Evolutionary conservation across 805 yeast species (phyloP), one percentile per base, ranked within the genome.

Genomic region (Ogataea nitratoaversa): DNA sequence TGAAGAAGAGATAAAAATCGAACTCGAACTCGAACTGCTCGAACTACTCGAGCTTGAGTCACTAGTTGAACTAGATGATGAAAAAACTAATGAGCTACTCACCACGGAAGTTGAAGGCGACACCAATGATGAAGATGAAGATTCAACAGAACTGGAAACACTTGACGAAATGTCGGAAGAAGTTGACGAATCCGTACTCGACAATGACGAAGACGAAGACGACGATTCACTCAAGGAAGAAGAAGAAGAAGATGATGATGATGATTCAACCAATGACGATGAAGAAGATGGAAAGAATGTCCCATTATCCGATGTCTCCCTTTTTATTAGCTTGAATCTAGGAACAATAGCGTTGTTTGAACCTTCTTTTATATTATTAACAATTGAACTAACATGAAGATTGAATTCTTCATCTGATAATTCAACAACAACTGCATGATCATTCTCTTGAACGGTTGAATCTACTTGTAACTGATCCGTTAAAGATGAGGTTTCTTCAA

Each of bases 321-420:
- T 47, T 37, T 41, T 56, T 5, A 38, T 40, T 3, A 57, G 28
- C 30, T 49, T 48, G 34, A 57, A 57, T 35, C 62, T 46, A 8
- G 62, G 61, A n/a, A 52, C 47, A 13, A 56, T 54, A 4, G 56
- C 60, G 40, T 53, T 41, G 37, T 54, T 50, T 18, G 59, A 53
- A 8, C 46, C 42, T 30, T 44, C 32, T 38, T 36, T 54, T 18
- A 57, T 54, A 30, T 54, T 51, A 19, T 50, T 39, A 11, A 56
- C 47, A 30, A 56, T 56, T 18, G 48, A 36, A 27, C 46, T 42
- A 18, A 54, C 50, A n/a, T 40, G 36, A 11, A 29, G 32, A 18
- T 47, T 40, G 35, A 42, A 44, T 29, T 40, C 39, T n/a, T 38
- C 41, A 3, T 37, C 44, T 14, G 29, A 37, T 19, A 34, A 19